Conservation (phyloP, 345 rosid genomes). For the Bruguiera sexangula region DNA sequence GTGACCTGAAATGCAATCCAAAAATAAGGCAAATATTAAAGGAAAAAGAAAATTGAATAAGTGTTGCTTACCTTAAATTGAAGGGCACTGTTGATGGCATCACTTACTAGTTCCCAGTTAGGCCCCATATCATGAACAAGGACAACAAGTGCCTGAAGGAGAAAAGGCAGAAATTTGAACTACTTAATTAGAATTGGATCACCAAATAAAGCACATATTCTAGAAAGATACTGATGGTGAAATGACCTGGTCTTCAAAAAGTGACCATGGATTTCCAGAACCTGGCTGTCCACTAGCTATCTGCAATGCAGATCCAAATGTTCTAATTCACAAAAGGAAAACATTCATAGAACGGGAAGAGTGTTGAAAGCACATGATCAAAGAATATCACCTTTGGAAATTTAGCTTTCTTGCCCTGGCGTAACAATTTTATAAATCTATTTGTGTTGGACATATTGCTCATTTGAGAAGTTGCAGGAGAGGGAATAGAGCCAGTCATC, state of each 20-base stretch:
- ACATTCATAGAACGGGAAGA: not conserved
- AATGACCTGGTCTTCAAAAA: constrained; percentile 94
- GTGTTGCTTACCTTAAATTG: constrained; percentile 69
- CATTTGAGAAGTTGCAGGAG: constrained; percentile 89
- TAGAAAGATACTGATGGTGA: constrained; percentile 13
- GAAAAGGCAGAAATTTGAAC: constrained; percentile 21
- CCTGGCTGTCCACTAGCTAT: constrained; percentile 71
- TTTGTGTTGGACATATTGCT: constrained; percentile 89
- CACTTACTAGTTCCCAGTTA: constrained; percentile 98
- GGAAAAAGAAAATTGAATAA: constrained; percentile 12
- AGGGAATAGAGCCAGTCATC: constrained; percentile 61
- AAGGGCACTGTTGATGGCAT: constrained; percentile 83
- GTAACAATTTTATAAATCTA: constrained; percentile 64
- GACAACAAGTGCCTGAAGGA: constrained; percentile 89
- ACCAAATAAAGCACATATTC: constrained; percentile 12
- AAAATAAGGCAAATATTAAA: not conserved
- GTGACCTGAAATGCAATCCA: constrained; percentile 8
- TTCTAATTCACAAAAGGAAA: constrained; percentile 21
- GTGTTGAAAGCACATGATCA: not conserved
- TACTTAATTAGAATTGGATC: constrained; percentile 15
- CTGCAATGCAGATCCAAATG: constrained; percentile 42
- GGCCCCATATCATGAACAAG: constrained; percentile 99
- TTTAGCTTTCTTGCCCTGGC: constrained; percentile 72
- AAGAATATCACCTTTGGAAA: constrained; percentile 54
- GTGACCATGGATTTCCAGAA: constrained; percentile 86